Evolutionary conservation across 2,329 filamentous ascomycete genomes (phyloP).

Genomic region (Colletotrichum brevisporum): DNA sequence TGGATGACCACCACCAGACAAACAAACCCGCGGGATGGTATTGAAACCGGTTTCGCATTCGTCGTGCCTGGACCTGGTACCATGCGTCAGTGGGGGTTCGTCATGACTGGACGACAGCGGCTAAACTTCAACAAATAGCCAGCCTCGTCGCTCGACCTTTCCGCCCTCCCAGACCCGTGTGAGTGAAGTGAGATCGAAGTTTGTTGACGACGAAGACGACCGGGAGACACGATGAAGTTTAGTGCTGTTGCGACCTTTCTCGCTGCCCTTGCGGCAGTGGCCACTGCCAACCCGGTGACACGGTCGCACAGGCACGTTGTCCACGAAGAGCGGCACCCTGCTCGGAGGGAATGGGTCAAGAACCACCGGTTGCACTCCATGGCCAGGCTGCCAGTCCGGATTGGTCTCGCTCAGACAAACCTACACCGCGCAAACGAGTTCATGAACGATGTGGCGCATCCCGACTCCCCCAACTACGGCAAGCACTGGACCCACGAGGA

Average conservation of each 20-base stretch:
- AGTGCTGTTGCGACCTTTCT: constrained; percentile 32
- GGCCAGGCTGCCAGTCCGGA: constrained; percentile 39
- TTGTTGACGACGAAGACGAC: constrained; percentile 27
- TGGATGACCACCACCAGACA: constrained; percentile 35
- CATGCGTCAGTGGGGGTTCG: constrained; percentile 29
- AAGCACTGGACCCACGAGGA: constrained; percentile 61
- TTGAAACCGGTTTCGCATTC: constrained; percentile 41
- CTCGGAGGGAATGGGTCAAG: constrained; percentile 41
- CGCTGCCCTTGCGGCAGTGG: constrained; percentile 34
- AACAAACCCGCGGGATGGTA: constrained; percentile 24
- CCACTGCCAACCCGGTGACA: constrained; percentile 30
- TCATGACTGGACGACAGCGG: constrained; percentile 34
- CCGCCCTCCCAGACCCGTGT: constrained; percentile 5
- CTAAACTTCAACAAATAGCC: constrained; percentile 38
- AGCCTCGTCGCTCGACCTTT: constrained; percentile 24
- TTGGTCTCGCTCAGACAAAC: constrained; percentile 42
- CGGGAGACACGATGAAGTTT: constrained; percentile 37
- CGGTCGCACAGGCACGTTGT: constrained; percentile 40
- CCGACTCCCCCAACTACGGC: constrained; percentile 60
- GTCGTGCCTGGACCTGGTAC: constrained; percentile 27
- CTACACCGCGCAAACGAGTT: constrained; percentile 41
- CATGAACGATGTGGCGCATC: constrained; percentile 49
- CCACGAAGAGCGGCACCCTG: constrained; percentile 41
- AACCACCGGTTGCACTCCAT: constrained; percentile 32
- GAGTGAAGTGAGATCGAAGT: constrained; percentile 26